phyloP scores from a whole-genome alignment of 257 asterid species.

The Buddleja alternifolia region DNA sequence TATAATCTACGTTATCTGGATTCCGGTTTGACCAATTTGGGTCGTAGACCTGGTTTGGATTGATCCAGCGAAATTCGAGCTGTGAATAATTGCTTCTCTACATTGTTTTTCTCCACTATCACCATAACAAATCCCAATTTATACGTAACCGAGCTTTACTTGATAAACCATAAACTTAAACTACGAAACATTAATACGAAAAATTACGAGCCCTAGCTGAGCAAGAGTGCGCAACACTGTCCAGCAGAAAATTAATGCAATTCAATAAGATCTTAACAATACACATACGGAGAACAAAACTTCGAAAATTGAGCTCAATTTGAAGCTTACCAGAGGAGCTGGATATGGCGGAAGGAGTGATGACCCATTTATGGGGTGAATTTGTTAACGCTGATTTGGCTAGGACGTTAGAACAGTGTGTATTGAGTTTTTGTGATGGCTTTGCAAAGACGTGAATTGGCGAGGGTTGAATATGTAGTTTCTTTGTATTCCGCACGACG shows the following conservation, averaged over 20 bases:
- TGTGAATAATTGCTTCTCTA: neutral
- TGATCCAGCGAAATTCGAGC: too few relatives aligned
- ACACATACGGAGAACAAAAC: neutral
- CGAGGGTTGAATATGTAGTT: neutral
- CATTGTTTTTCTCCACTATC: neutral
- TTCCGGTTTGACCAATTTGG: too few relatives aligned
- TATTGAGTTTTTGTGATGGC: constrained; percentile 19
- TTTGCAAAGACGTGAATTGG: constrained; percentile 4
- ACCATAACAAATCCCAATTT: neutral
- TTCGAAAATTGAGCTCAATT: neutral
- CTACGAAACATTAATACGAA: neutral
- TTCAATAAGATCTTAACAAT: neutral
- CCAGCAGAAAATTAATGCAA: constrained; percentile 1
- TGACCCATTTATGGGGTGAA: constrained; percentile 14
- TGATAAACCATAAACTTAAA: neutral
- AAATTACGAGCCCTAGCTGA: neutral
- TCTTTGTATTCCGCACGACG: constrained; percentile 29
- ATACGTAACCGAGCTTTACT: neutral
- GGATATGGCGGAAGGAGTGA: constrained; percentile 43
- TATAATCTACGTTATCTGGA: too few relatives aligned
- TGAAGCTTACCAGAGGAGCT: constrained; percentile 48
- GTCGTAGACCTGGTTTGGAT: too few relatives aligned
- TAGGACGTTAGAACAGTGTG: constrained; percentile 14
- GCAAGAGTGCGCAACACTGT: neutral
- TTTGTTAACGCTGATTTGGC: constrained; percentile 21